phyloP scores from a whole-genome alignment of 768 basidiomycete genomes.

The Boletus vinaceobasis region DNA sequence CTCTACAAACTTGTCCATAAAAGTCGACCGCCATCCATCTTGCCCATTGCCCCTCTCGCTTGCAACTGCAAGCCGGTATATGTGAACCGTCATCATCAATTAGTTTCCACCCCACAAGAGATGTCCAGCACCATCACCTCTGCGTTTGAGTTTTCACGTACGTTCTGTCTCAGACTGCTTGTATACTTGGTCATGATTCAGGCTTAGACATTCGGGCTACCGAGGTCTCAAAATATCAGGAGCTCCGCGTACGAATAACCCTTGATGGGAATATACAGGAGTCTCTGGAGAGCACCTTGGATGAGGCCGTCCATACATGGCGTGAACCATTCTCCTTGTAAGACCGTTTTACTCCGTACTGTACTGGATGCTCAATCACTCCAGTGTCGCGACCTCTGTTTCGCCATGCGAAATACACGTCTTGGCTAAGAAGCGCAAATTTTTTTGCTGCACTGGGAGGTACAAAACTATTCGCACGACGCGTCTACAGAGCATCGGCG shows the following conservation, averaged over 20 bases:
- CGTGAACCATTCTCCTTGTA: slow-evolving; percentile 30
- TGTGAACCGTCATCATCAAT: slow-evolving; percentile 14
- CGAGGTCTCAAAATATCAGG: slow-evolving; percentile 22
- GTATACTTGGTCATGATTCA: neutral
- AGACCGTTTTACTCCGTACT: neutral
- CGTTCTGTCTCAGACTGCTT: neutral
- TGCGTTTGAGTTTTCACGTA: slow-evolving; percentile 27
- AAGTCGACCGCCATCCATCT: slow-evolving; percentile 23
- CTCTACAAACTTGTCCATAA: slow-evolving; percentile 18
- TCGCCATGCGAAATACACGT: slow-evolving; percentile 30
- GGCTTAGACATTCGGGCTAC: slow-evolving; percentile 21
- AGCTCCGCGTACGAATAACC: slow-evolving; percentile 25
- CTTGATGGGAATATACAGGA: slow-evolving; percentile 29
- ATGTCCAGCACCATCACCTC: slow-evolving; percentile 19
- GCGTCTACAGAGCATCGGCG: slow-evolving; percentile 21
- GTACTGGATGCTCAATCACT: slow-evolving; percentile 8
- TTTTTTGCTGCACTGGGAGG: slow-evolving; percentile 26
- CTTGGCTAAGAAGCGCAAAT: slow-evolving; percentile 25
- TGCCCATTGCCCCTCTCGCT: slow-evolving; percentile 34
- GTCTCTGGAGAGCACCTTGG: slow-evolving; percentile 26
- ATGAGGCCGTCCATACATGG: slow-evolving; percentile 26
- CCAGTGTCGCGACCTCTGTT: slow-evolving; percentile 16
- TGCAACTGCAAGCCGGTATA: slow-evolving; percentile 23
- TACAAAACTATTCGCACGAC: slow-evolving; percentile 30
- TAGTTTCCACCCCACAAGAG: slow-evolving; percentile 5